These are phyloP conservation scores for Cerioporus squamosus DNA, from an alignment of 1,284 basidiomycete genomes.

Conservation along the genomic window DNA sequence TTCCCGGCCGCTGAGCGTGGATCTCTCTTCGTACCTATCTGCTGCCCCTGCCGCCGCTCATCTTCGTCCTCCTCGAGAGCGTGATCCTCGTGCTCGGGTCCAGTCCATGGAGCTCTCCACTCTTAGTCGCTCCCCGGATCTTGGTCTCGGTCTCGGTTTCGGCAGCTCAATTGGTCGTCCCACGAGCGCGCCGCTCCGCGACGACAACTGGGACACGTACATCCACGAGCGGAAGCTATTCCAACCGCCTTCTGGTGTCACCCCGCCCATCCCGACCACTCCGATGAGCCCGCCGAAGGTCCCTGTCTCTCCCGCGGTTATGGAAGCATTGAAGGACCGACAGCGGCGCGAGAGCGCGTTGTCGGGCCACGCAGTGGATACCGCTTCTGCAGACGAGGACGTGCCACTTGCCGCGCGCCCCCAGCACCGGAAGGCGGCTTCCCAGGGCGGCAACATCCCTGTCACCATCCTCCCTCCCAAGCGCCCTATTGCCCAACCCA, in stretches of 20 bases:
- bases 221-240: slow-evolving; percentile 79
- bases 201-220: slow-evolving; percentile 79
- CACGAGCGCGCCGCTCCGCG: slow-evolving; percentile 69
- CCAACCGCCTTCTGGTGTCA: slow-evolving; percentile 79
- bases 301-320: slow-evolving; percentile 69
- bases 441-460: slow-evolving; percentile 49
- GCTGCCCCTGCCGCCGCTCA: slow-evolving; percentile 54
- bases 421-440: slow-evolving; percentile 39
- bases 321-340: slow-evolving; percentile 70
- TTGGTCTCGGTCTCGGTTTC: slow-evolving; percentile 33
- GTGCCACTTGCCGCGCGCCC: slow-evolving; percentile 32
- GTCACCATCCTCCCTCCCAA: slow-evolving; percentile 72
- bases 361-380: slow-evolving; percentile 36
- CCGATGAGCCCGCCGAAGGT: slow-evolving; percentile 50
- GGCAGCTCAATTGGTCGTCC: slow-evolving; percentile 62
- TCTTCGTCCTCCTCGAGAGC: slow-evolving; percentile 65
- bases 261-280: slow-evolving; percentile 70
- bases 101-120: slow-evolving; percentile 76
- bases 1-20: slow-evolving; percentile 68
- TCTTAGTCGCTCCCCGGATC: slow-evolving; percentile 45
- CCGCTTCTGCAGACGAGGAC: slow-evolving; percentile 26
- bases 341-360: slow-evolving; percentile 65
- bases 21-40: slow-evolving; percentile 51
- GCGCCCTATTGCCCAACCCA: slow-evolving; percentile 39
- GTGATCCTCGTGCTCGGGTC: slow-evolving; percentile 66